Conservation (phyloP, 2,329 filamentous ascomycete species). For the Botrytis medusae region DNA sequence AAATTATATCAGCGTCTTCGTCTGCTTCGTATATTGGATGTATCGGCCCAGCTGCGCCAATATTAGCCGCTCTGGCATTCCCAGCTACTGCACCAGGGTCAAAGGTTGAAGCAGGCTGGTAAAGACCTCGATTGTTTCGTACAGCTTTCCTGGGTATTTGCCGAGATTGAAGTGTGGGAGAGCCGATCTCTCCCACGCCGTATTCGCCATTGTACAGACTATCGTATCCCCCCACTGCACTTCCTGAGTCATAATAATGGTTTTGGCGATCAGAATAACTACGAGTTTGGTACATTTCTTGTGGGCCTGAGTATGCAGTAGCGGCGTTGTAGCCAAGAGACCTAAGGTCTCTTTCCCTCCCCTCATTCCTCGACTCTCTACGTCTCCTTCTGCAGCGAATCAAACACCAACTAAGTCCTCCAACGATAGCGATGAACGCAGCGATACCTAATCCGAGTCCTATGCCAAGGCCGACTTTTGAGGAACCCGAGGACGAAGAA, state of each 20-base stretch:
- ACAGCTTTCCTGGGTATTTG: slow-evolving; percentile 42
- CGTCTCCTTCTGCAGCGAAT: slow-evolving; percentile 44
- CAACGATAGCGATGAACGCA: slow-evolving; percentile 48
- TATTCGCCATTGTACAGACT: slow-evolving; percentile 32
- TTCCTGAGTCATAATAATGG: slow-evolving; percentile 35
- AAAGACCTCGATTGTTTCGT: slow-evolving; percentile 39
- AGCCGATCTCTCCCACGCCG: slow-evolving; percentile 25
- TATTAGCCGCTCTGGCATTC: slow-evolving; percentile 47
- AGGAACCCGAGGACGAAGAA: slow-evolving; percentile 35
- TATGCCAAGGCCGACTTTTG: slow-evolving; percentile 59
- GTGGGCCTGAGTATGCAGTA: slow-evolving; percentile 28
- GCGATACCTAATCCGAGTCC: slow-evolving; percentile 65
- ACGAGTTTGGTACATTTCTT: slow-evolving; percentile 29
- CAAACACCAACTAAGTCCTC: slow-evolving; percentile 52
- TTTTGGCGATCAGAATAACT: slow-evolving; percentile 24
- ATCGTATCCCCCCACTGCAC: slow-evolving; percentile 32
- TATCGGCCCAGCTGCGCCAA: slow-evolving; percentile 52
- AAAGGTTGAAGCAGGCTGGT: slow-evolving; percentile 46
- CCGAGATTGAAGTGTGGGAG: slow-evolving; percentile 26
- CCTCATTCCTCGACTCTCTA: slow-evolving; percentile 40
- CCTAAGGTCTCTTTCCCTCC: slow-evolving; percentile 55
- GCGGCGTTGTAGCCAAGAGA: slow-evolving; percentile 47
- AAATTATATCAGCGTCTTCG: slow-evolving; percentile 42
- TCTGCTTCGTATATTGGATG: slow-evolving; percentile 66
- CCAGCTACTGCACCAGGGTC: slow-evolving; percentile 37